phyloP scores from a whole-genome alignment of 331 rosid species.

The Malus hybrid region DNA sequence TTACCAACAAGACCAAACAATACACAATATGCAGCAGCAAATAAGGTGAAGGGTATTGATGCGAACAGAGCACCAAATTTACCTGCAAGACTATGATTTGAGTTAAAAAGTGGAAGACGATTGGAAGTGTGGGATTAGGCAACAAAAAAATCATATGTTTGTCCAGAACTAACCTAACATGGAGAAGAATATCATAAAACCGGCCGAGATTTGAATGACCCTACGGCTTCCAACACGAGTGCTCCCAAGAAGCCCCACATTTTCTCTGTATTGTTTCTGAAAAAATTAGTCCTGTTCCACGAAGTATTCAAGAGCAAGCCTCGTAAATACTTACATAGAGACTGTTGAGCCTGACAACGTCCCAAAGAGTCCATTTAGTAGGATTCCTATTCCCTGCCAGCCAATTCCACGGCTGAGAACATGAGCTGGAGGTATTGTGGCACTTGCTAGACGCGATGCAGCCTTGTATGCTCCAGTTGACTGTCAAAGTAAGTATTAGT shows the following conservation, averaged over 20 bases:
- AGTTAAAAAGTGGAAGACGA: neutral
- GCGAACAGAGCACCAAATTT: slow-evolving; percentile 97
- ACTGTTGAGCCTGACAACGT: slow-evolving; percentile 80
- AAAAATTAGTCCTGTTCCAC: slow-evolving; percentile 3
- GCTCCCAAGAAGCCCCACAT: slow-evolving; percentile 96
- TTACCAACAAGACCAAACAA: slow-evolving; percentile 95
- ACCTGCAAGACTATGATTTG: slow-evolving; percentile 43
- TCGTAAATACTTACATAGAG: slow-evolving; percentile 54
- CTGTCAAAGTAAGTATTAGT: slow-evolving; percentile 33
- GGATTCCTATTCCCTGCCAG: slow-evolving; percentile 97
- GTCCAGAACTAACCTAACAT: slow-evolving; percentile 53
- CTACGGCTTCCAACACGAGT: slow-evolving; percentile 98
- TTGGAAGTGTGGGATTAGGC: neutral
- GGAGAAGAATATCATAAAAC: slow-evolving; percentile 98
- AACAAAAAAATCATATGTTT: neutral
- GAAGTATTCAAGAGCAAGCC: slow-evolving; percentile 1
- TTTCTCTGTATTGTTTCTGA: slow-evolving; percentile 54
- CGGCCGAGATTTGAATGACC: slow-evolving; percentile 94
- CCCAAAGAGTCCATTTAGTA: slow-evolving; percentile 91
- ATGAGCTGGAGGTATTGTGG: slow-evolving; percentile 98
- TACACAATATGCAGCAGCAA: slow-evolving; percentile 87
- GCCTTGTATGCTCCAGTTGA: slow-evolving; percentile 98
- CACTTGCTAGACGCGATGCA: slow-evolving; percentile 93
- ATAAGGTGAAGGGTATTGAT: slow-evolving; percentile 87
- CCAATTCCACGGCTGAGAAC: slow-evolving; percentile 98